Base-by-base conservation (phyloP, 1,284 basidiomycete species). In the Ceraceosorus bombacis region DNA sequence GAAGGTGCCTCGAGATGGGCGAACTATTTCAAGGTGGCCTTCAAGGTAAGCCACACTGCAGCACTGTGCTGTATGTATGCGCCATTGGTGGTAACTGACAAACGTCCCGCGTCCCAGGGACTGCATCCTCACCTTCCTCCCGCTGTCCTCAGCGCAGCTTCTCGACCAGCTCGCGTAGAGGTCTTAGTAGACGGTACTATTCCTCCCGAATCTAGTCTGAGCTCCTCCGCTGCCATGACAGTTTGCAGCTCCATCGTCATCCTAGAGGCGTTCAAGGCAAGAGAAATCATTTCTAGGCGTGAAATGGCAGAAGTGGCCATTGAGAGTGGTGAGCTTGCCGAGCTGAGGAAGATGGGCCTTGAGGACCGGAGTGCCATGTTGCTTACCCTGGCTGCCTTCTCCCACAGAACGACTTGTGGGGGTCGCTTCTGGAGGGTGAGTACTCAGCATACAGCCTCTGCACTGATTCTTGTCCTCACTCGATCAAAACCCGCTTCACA, bases 21-120 rank as follows among this genome's bases (percentile, higher is more conserved):
- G 15, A 77, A 77, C 59, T 77, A 77, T 55, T 77, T 76, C 55
- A 74, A 73, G 56, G 75, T 75, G 3, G 75, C 74, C 0, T 66
- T 72, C 41, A 74, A 71, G 55, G 63, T 64, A 39, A 43, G 63
- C 43, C 27, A 27, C 1, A 27, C 27, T 27, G 27, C 27, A 27
- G 27, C 27, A 27, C 27, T 46, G 43, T 46, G 10, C 15, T 46
- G 43, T 15, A 15, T 15, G 43, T 15, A 15, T 46, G 43, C 43
- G 10, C 10, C 10, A 46, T 10, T 10, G 43, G 1, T 10, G 43
- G 1, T 15, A 4, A 46, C 2, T 10, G 27, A 27, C 46, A 56
- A 15, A 55, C 17, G 17, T 13, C 38, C 6, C 56, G 37, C 27
- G 40, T 49, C 36, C 0, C 46, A 65, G 61, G 75, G 75, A 6